Evolutionary conservation across 169 alveolate species (phyloP), one percentile per base, ranked within the genome.

Genomic region (Cryptosporidium tyzzeri): DNA sequence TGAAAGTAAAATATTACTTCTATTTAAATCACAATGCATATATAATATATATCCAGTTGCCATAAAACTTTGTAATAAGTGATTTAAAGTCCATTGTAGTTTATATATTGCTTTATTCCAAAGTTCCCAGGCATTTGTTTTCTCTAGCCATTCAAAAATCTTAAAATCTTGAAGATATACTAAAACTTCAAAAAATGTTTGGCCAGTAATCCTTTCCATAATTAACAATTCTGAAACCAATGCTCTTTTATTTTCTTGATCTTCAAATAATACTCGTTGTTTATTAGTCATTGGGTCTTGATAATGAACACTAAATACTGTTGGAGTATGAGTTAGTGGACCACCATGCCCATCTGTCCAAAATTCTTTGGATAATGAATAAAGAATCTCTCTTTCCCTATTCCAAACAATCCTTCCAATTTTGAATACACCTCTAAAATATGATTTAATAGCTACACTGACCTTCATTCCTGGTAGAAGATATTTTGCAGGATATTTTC

Each of bases 21-120:
- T 62, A 67, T 80, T 80, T 21, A 80, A 65, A n/a, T 80, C 89
- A 23, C 89, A 80, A 80, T 80, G 89, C 89, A 80, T 80, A 80
- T 80, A 80, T 26, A 80, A 50, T 26, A 80, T 6, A 48, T 80
- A 80, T 12, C 89, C 89, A 18, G 89, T 44, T 3, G 75, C 37
- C 73, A 80, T 62, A 37, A 80, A 80, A 48, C 89, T 80, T 44
- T 80, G 89, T 26, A 80, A 7, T n/a, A 65, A 21, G 35, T 80
- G 89, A 80, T 41, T 62, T 10, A 80, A 45, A 62, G 41, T 62
- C 89, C 89, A 80, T 26, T 61, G 75, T 44, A 80, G n/a, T 37
- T 80, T 80, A 33, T 62, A 80, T 2, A 65, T 41, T 29, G 89
- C 89, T 39, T 62, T 80, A 8, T 37, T 18, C 89, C 89, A 80